Evolutionary conservation across 352 stramenopile species (phyloP).

Genomic region (Globisporangium mamillatum): DNA sequence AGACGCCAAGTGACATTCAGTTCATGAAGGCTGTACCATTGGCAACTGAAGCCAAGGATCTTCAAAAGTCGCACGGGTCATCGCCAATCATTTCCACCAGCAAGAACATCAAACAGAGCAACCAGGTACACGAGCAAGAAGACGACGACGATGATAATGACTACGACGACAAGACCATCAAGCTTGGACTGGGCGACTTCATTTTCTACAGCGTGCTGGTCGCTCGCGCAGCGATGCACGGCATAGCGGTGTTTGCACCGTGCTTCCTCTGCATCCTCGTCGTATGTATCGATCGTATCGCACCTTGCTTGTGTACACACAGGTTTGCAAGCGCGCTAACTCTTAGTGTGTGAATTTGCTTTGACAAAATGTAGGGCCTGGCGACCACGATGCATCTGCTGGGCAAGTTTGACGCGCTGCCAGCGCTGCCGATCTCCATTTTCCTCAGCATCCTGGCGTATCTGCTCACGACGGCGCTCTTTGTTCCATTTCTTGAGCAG

Average conservation of each 20-base stretch:
- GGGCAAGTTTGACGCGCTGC: constrained; percentile 90
- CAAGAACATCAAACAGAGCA: neutral
- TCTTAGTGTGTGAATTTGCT: neutral
- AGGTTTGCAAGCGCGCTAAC: neutral
- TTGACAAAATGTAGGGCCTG: constrained; percentile 52
- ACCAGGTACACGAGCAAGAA: constrained; percentile 4
- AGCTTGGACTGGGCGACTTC: constrained; percentile 94
- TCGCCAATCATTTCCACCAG: neutral
- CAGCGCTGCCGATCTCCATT: constrained; percentile 95
- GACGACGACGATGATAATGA: constrained; percentile 22
- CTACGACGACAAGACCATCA: constrained; percentile 70
- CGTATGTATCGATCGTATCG: constrained; percentile 20
- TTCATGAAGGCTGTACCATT: neutral
- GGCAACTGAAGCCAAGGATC: neutral
- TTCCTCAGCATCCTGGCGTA: constrained; percentile 73
- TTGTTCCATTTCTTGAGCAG: constrained; percentile 35
- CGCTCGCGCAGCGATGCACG: constrained; percentile 90
- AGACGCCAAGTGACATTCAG: too few relatives aligned
- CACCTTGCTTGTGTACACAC: neutral
- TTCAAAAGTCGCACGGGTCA: neutral
- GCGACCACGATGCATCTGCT: constrained; percentile 92
- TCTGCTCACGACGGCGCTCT: constrained; percentile 31
- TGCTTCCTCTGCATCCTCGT: constrained; percentile 92
- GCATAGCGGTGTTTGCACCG: constrained; percentile 89
- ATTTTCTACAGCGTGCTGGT: constrained; percentile 98